Base-by-base conservation (phyloP, 139 green algal genomes). In the Zygnema circumcarinatum region DNA sequence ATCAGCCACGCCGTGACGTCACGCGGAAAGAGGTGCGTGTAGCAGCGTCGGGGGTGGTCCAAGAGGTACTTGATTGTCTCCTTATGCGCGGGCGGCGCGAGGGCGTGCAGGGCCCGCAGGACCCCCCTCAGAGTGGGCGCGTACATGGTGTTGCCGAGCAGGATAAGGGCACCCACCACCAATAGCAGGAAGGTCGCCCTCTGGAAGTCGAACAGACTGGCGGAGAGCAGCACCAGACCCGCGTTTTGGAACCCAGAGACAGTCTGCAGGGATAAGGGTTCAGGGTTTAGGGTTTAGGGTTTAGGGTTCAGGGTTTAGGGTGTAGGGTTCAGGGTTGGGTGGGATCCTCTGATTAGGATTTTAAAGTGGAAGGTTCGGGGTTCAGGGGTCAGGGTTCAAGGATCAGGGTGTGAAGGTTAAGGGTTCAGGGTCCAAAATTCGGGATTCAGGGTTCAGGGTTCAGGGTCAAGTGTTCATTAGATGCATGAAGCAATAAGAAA, bases 61-160 rank as follows among this genome's bases (percentile, higher is more conserved):
- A 87, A 38, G 1, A 87, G 72, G 72, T 87, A 87, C 69, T 62
- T 22, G 1, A 52, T 68, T 20, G 29, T 20, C 29, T 53, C 25
- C 74, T 52, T 81, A 52, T 38, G 0, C n/a, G 3, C n/a, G 32
- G 74, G 74, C n/a, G 3, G 31, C 32, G 47, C 1, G 32, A 52
- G 2, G 16, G 0, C 38, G 67, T 84, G 54, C 2, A 85, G 54
- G 22, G 75, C 41, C 25, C 25, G 25, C 25, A 85, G 25, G 22
- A 85, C 29, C 25, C 78, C 78, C 3, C 78, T 1, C 36, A 85
- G 25, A 25, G 22, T 85, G 78, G 78, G 78, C 25, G 78, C 78
- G 42, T 85, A 85, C 78, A 85, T 85, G 29, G 78, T 85, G 54
- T 85, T 87, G 25, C 81, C 81, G 33, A 87, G 38, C 2, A 87